A percentile compares a stretch with the other conserved stretches of the same genome.
phyloP scores from a whole-genome alignment of 345 rosid genomes.

The Aquilaria malaccensis region DNA sequence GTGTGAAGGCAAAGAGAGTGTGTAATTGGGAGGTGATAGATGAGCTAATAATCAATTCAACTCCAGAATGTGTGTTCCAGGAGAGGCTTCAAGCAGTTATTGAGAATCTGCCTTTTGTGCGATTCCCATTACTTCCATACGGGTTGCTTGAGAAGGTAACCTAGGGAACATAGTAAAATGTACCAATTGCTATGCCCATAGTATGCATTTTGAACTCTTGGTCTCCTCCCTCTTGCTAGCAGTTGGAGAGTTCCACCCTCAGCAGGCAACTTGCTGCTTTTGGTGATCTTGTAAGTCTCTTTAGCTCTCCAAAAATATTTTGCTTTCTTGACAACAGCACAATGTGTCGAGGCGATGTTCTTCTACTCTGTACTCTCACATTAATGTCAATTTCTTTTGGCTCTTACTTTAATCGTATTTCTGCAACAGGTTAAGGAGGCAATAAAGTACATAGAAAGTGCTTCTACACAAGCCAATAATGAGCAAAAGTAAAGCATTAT shows the following conservation, averaged over 20 bases:
- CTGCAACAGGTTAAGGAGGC: conserved; percentile 65
- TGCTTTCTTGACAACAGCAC: background rate
- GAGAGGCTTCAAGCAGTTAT: conserved; percentile 56
- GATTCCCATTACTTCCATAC: conserved; percentile 70
- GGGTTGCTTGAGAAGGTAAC: conserved; percentile 57
- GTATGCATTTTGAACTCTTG: conserved; percentile 6
- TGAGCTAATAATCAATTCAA: conserved; percentile 34
- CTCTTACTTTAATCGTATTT: background rate
- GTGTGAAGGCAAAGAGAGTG: conserved; percentile 56
- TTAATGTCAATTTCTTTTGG: conserved; percentile 9
- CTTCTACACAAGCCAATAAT: conserved; percentile 35
- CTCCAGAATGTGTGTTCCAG: conserved; percentile 39
- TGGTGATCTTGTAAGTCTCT: conserved; percentile 53
- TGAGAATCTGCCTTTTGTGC: conserved; percentile 59
- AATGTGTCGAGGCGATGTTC: background rate
- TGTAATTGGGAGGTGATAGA: conserved; percentile 69
- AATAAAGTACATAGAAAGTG: conserved; percentile 28
- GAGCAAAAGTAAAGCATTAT: conserved; percentile 45
- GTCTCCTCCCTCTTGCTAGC: conserved; percentile 26
- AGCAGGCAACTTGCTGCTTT: conserved; percentile 33
- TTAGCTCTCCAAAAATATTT: background rate
- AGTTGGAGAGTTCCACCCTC: conserved; percentile 67
- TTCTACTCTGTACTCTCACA: background rate
- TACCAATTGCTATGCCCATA: background rate
- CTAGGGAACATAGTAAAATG: conserved; percentile 10